Evolutionary conservation across 805 yeast species (phyloP), one percentile per base, ranked within the genome.

Genomic region (Candida alai): DNA sequence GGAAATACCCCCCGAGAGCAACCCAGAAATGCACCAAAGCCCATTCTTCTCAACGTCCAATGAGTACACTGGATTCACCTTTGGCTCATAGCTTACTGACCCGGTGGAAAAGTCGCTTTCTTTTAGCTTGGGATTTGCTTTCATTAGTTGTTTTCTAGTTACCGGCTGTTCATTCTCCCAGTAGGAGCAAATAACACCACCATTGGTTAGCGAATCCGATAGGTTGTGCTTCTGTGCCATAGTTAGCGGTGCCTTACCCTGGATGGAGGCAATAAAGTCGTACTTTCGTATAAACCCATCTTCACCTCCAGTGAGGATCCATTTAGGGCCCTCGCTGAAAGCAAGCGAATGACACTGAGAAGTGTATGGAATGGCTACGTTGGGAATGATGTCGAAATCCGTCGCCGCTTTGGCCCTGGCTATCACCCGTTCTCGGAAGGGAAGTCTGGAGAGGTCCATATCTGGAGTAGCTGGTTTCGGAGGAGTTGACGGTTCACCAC

Each of bases 81-180:
- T 62, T 4, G 89, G 88, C 39, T 74, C 79, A 49, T 68, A 73
- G 21, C 59, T 55, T 4, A 56, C 65, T 6, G 62, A 44, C 6
- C 70, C 73, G 4, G 59, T 41, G 14, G 47, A 36, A 34, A 65
- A 65, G 41, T 65, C 68, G 32, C 54, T 49, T 5, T 42, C 48
- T 31, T 62, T 62, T 27, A 65, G 37, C 37, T 64, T 65, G 5
- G 70, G 65, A 43, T 65, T 63, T 6, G 35, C 13, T 18, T 41
- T 36, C 56, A 42, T 52, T 29, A 47, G 51, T 39, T 67, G 66
- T 38, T 69, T 51, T 41, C 64, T 65, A 20, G 68, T 59, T 37
- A 76, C 64, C 0, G 97, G 97, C 49, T 88, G 85, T 60, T 93
- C 97, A 57, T 93, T 93, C 52, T 90, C 97, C 96, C 97, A 93